phyloP scores from a whole-genome alignment of 192 early-diverging fungal genomes.

The Gryganskiella cystojenkinii region DNA sequence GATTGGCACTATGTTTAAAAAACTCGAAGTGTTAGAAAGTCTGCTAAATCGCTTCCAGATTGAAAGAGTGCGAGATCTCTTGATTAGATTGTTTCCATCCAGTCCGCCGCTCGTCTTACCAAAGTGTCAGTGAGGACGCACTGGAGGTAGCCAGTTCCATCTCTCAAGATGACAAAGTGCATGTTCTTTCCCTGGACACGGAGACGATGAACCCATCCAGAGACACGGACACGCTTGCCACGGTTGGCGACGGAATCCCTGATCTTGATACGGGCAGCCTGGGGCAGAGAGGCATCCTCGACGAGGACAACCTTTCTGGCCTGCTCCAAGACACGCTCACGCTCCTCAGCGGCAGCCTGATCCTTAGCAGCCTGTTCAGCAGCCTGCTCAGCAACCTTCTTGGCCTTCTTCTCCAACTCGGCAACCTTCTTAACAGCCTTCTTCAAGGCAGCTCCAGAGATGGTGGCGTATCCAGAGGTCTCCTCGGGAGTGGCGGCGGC shows the following conservation, averaged over 20 bases:
- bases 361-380: constrained; percentile 75
- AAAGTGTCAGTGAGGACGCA: constrained; percentile 89
- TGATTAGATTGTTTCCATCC: too few species aligned
- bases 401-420: constrained; percentile 74
- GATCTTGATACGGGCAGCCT: constrained; percentile 87
- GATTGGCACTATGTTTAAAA: constrained; percentile 91
- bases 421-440: constrained; percentile 85
- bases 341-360: constrained; percentile 78
- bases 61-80: background rate
- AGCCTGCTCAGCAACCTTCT: constrained; percentile 84
- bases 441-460: constrained; percentile 92
- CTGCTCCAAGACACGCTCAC: constrained; percentile 81
- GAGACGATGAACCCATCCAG: constrained; percentile 96
- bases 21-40: constrained; percentile 60
- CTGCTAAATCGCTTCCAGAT: background rate
- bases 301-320: constrained; percentile 84
- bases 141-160: constrained; percentile 95
- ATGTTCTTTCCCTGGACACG: constrained; percentile 98
- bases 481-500: constrained; percentile 62
- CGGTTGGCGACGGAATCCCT: constrained; percentile 70
- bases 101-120: too few species aligned
- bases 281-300: constrained; percentile 78
- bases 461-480: constrained; percentile 70
- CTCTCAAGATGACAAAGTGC: constrained; percentile 94
- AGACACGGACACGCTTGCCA: constrained; percentile 83